Evolutionary conservation across 305 asterid genomes (phyloP).

Genomic region (Fraxinus baroniana): DNA sequence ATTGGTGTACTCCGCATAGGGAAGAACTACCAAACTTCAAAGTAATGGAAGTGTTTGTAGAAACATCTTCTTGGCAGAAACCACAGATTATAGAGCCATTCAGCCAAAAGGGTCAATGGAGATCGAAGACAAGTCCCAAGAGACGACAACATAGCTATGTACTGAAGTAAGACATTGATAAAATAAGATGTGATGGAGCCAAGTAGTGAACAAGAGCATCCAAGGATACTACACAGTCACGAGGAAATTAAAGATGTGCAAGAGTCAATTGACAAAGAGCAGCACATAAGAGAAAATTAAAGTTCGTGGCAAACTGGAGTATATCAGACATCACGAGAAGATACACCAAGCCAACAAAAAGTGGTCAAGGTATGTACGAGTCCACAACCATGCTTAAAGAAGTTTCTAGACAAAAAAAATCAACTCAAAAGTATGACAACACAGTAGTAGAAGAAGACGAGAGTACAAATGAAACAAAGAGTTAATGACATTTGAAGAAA

Average conservation of each 20-base stretch:
- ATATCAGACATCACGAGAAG: background rate
- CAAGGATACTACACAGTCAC: background rate
- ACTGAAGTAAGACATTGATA: background rate
- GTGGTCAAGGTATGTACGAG: background rate
- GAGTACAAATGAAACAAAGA: background rate
- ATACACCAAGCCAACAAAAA: background rate
- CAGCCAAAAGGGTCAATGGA: background rate
- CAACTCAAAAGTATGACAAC: background rate
- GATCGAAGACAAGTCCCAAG: background rate
- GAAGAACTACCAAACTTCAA: background rate
- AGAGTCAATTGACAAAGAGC: background rate
- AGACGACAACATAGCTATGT: background rate
- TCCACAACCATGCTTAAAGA: background rate
- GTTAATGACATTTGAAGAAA: background rate
- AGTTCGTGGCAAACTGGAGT: background rate
- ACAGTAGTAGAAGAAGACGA: background rate
- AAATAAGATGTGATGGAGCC: background rate
- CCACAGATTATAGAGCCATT: background rate
- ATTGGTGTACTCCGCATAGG: background rate
- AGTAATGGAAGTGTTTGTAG: background rate
- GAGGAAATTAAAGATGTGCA: background rate
- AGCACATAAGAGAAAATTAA: background rate
- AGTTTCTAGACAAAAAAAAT: background rate
- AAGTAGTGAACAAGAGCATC: background rate
- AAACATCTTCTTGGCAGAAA: background rate